These are phyloP conservation scores for Letharia columbiana DNA, from an alignment of 495 filamentous ascomycete species.

Conservation along the genomic window DNA sequence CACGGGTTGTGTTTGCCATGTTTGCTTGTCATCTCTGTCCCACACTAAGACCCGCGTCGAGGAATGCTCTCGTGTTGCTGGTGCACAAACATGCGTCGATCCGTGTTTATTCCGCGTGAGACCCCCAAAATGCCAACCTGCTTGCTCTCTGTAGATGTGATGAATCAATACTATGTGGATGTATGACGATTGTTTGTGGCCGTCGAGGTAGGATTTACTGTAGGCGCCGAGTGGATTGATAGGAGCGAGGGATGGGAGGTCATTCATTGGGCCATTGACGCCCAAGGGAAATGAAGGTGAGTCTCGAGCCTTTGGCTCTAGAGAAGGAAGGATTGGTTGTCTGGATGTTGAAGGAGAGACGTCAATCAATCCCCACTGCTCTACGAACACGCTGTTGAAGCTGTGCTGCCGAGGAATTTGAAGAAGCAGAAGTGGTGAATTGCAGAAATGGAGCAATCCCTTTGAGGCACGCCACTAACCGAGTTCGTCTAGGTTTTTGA, in stretches of 20 bases:
- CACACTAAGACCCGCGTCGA: constrained; percentile 14
- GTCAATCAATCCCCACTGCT: not conserved
- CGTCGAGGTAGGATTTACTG: not conserved
- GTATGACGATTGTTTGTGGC: not conserved
- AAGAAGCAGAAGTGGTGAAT: not conserved
- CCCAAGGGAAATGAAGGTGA: constrained; percentile 13
- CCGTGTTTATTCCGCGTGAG: constrained; percentile 13
- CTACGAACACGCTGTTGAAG: not conserved
- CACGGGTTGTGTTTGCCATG: constrained; percentile 42
- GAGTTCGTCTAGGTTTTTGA: not conserved
- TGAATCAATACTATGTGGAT: not conserved
- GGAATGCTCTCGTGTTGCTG: constrained; percentile 11
- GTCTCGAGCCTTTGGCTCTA: not conserved
- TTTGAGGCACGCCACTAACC: not conserved
- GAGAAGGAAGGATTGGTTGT: constrained; percentile 11
- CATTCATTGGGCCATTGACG: constrained; percentile 10
- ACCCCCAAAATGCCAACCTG: too few species aligned
- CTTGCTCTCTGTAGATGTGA: not conserved
- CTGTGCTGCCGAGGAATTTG: not conserved
- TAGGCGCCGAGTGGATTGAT: constrained; percentile 8
- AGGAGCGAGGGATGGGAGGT: constrained; percentile 4
- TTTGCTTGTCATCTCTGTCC: constrained; percentile 35
- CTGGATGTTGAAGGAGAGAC: not conserved
- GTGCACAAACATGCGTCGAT: constrained; percentile 11
- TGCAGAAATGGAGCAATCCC: not conserved